A percentile compares a stretch with the other conserved stretches of the same genome.
phyloP scores from a whole-genome alignment of 2,329 filamentous ascomycete genomes.

The Trichoderma endophyticum region DNA sequence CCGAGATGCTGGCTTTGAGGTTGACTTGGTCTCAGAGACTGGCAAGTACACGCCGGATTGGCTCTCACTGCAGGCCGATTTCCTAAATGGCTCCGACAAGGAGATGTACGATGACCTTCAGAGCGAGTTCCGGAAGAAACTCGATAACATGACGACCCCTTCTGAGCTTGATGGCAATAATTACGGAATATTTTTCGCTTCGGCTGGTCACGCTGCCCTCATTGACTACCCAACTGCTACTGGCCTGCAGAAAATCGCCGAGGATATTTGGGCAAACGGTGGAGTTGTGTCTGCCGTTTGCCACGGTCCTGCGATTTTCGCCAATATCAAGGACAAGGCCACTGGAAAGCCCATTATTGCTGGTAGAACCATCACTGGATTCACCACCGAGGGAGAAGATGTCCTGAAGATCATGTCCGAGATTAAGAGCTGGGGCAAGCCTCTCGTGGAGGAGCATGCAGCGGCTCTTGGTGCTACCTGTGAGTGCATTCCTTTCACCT shows the following conservation, averaged over 20 bases:
- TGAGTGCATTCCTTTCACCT: neutral
- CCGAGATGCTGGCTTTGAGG: neutral
- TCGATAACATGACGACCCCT: neutral
- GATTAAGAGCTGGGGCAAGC: neutral
- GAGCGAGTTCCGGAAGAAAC: neutral
- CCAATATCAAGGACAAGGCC: neutral
- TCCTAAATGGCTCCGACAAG: neutral
- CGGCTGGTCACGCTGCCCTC: neutral
- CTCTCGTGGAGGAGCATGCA: neutral
- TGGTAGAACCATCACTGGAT: neutral
- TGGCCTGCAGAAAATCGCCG: neutral
- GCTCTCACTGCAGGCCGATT: neutral
- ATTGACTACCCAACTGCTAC: slow-evolving; percentile 2
- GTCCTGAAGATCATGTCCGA: neutral
- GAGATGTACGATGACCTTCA: neutral
- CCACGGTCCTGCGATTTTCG: neutral
- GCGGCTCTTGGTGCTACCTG: neutral
- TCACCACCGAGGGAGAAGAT: neutral
- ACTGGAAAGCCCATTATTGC: neutral
- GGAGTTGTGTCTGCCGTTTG: neutral
- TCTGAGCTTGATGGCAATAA: neutral
- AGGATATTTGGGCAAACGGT: neutral
- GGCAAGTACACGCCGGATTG: neutral
- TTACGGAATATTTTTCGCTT: neutral
- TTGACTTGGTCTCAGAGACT: neutral